Base-by-base conservation (phyloP, 2,329 filamentous ascomycete genomes). In the Aspergillus sp. region DNA sequence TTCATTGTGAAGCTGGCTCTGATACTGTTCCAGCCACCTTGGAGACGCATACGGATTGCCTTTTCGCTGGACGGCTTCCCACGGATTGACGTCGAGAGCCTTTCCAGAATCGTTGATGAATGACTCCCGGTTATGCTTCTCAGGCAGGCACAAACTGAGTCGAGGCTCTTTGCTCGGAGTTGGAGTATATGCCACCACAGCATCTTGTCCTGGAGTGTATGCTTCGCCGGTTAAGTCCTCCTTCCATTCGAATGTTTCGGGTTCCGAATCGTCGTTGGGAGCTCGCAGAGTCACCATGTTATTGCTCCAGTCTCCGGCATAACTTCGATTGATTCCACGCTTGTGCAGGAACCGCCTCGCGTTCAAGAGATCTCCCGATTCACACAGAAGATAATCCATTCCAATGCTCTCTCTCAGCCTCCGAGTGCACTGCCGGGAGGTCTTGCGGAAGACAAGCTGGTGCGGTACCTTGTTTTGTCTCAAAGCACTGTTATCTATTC, bases 241-340 rank as follows among this genome's bases (percentile, higher is more conserved):
- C 19, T 33, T 39, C 39, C 43, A 45, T n/a, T 44, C 37, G 6
- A 47, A 45, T 22, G 12, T 29, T 16, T 51, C 42, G 2, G 40
- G 32, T 3, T 34, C 25, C 15, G 27, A 27, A 7, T 27, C 26
- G 15, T 33, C 29, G 24, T 33, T 17, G 17, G 37, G 32, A 15
- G 32, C 27, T 13, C 24, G 45, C 26, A 38, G 28, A 6, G 40
- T 37, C 26, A 47, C 45, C 35, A 55, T 40, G 25, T 45, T 45
- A 25, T 49, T 49, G 14, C 38, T 45, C 60, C 60, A 63, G 33
- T 48, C 39, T 0, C 60, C 60, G 15, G 51, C 54, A 34, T 53
- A 48, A 3, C 24, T 40, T 15, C 40, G 39, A 25, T 55, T 44
- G 7, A 63, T 39, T 0, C 44, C 47, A 10, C 44, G 43, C n/a